A percentile compares a stretch with the other conserved stretches of the same genome.
phyloP scores from a whole-genome alignment of 75 land plant species.

The Ceratopteris richardii region DNA sequence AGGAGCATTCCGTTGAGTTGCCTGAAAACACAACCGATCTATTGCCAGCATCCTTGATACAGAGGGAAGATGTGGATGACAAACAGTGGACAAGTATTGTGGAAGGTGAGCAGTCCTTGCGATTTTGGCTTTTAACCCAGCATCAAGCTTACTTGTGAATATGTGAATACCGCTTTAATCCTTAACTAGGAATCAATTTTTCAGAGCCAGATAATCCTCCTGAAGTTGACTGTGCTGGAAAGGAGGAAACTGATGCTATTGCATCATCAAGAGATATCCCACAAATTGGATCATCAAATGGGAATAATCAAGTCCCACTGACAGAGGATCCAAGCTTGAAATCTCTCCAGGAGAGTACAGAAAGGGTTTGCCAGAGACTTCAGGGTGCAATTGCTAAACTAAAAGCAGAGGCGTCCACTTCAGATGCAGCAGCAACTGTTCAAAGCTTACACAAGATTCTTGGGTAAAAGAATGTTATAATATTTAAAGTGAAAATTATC shows the following conservation, averaged over 20 bases:
- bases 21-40: neutral
- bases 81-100: too few species aligned
- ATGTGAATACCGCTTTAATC: too few species aligned
- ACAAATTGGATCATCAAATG: too few species aligned
- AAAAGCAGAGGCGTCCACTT: slow-evolving; percentile 36
- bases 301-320: too few species aligned
- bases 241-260: too few species aligned
- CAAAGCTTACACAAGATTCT: slow-evolving; percentile 65
- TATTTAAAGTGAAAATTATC: neutral
- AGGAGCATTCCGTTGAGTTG: neutral
- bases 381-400: slow-evolving; percentile 47
- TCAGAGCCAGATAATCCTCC: too few species aligned
- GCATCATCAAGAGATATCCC: too few species aligned
- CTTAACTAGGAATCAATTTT: neutral
- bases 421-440: slow-evolving; percentile 24
- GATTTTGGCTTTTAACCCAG: too few species aligned
- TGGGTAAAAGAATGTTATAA: slow-evolving; percentile 22
- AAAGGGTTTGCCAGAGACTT: slow-evolving; percentile 38
- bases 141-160: too few species aligned
- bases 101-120: too few species aligned
- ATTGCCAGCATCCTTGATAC: neutral
- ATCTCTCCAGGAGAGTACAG: slow-evolving; percentile 55
- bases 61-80: too few species aligned
- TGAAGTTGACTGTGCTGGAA: too few species aligned
- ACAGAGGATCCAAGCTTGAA: slow-evolving; percentile 30